Conservation (phyloP, 208 protist genomes). For the Trypanosoma congolense region DNA sequence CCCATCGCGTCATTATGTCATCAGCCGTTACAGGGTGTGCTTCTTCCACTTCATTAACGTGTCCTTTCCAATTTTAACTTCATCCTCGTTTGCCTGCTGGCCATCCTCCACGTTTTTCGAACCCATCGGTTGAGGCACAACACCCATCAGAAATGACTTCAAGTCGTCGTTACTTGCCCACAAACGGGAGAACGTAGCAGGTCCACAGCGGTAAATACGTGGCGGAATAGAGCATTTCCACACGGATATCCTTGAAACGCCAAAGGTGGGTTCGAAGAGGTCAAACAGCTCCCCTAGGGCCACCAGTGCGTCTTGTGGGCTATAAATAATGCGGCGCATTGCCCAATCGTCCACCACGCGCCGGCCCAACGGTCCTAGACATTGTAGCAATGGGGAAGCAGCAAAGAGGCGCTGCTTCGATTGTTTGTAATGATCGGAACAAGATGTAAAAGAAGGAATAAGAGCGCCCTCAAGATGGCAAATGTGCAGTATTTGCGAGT, state of each 20-base stretch:
- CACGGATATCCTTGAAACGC: constrained; percentile 21
- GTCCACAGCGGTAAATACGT: constrained; percentile 22
- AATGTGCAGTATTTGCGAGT: constrained; percentile 43
- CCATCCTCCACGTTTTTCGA: too few relatives aligned
- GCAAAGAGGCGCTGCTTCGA: constrained; percentile 49
- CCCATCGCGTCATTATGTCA: constrained; percentile 47
- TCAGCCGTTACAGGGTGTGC: neutral
- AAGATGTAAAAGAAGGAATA: constrained; percentile 51
- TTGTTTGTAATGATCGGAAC: constrained; percentile 28
- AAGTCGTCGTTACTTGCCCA: constrained; percentile 23
- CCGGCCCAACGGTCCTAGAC: constrained; percentile 35
- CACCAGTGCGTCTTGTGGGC: constrained; percentile 28
- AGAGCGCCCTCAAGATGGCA: constrained; percentile 54
- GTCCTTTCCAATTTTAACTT: too few relatives aligned
- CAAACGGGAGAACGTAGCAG: constrained; percentile 20
- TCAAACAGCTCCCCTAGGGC: constrained; percentile 56
- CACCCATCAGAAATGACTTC: constrained; percentile 26
- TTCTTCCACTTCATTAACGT: constrained; percentile 1
- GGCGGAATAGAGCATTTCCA: constrained; percentile 22
- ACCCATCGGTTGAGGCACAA: too few relatives aligned
- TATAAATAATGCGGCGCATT: constrained; percentile 31
- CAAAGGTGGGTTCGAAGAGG: constrained; percentile 31
- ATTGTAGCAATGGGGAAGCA: constrained; percentile 27
- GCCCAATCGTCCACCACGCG: constrained; percentile 47
- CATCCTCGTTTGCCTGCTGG: too few relatives aligned